These are phyloP conservation scores for Marchantia polymorpha DNA, from an alignment of 225 moss, liverwort and hornwort species.

Conservation along the genomic window DNA sequence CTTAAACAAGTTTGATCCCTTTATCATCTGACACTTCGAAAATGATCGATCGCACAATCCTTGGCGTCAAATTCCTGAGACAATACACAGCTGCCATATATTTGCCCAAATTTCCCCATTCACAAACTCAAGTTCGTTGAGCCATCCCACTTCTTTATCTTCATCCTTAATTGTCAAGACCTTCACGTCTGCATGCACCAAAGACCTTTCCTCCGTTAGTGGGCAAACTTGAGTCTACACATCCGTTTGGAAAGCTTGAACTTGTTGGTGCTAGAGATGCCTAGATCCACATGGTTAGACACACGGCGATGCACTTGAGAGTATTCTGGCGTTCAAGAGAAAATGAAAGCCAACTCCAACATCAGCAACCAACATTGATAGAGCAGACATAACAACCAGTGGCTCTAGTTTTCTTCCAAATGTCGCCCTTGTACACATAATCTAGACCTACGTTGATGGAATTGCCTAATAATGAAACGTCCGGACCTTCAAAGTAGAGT, in stretches of 20 bases:
- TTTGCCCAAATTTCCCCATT: slow-evolving; percentile 88
- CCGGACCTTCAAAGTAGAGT: slow-evolving; percentile 77
- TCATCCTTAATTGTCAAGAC: slow-evolving; percentile 68
- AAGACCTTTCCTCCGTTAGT: neutral
- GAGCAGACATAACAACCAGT: neutral
- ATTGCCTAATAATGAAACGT: neutral
- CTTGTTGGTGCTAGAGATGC: neutral
- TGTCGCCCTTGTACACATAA: neutral
- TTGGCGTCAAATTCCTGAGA: neutral
- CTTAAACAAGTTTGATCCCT: neutral
- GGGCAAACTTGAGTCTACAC: neutral
- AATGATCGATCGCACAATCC: neutral
- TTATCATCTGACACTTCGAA: neutral
- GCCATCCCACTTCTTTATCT: slow-evolving; percentile 63
- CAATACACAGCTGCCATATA: slow-evolving; percentile 61
- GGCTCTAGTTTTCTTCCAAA: neutral
- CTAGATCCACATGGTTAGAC: neutral
- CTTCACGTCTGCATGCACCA: slow-evolving; percentile 52
- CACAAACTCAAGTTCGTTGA: slow-evolving; percentile 93
- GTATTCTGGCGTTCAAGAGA: neutral
- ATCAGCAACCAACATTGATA: neutral
- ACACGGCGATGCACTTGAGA: neutral
- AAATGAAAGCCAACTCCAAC: neutral
- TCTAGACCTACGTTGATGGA: neutral
- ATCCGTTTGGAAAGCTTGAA: neutral